Base-by-base conservation (phyloP, 2,329 filamentous ascomycete genomes). In the Xylariaceae sp. region DNA sequence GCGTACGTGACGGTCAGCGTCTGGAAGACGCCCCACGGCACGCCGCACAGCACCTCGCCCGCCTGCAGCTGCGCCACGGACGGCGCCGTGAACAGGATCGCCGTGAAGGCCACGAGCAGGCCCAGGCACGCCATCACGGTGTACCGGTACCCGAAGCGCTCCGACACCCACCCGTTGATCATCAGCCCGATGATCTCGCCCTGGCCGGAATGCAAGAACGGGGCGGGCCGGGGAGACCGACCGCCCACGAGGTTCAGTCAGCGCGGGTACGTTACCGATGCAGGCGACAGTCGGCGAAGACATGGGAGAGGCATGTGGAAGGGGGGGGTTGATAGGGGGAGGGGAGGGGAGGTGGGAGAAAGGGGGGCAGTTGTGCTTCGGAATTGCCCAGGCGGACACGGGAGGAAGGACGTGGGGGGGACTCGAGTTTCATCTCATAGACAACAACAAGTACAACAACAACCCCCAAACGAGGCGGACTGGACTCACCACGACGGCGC, bases 131-230 rank as follows among this genome's bases (percentile, higher is more conserved):
- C 61, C 36, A 83, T 72, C 42, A 83, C 69, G 13, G 76, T 81
- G 52, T 72, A 75, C 14, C 77, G 67, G 51, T 81, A 80, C n/a
- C 77, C 77, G 45, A 77, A 77, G n/a, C 72, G 67, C 56, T 84
- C 77, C 12, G 77, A 75, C 29, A 80, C 57, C 54, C 67, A 76
- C 23, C 80, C 80, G 49, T 80, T 81, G 52, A 82, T 63, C 43
- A 80, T 59, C 29, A 83, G 64, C 11, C 80, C 80, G 31, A 83
- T 65, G 31, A 85, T 75, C 51, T 80, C 75, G 27, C 80, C 80
- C 50, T 52, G 13, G n/a, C n/a, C n/a, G n/a, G n/a, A n/a, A n/a
- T n/a, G n/a, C n/a, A n/a, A n/a, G n/a, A n/a, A n/a, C n/a, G n/a
- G n/a, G n/a, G n/a, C n/a, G n/a, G n/a, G n/a, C n/a, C n/a, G n/a